Evolutionary conservation across 176 grass and related monocot species (phyloP).

Genomic region (Paspalum notatum): DNA sequence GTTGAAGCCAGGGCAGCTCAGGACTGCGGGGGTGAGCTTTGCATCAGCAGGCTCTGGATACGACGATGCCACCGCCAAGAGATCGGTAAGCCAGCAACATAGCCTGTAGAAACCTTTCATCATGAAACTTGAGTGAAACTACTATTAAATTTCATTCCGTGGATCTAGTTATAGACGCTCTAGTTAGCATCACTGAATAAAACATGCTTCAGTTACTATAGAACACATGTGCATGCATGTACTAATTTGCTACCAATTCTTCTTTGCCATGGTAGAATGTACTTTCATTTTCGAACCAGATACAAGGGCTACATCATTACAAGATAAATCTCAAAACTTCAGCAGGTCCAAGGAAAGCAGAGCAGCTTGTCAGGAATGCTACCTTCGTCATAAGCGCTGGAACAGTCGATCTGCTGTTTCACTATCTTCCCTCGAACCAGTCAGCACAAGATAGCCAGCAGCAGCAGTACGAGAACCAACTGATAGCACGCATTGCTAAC

Average conservation of each 20-base stretch:
- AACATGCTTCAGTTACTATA: no score
- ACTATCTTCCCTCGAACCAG: slow-evolving; percentile 41
- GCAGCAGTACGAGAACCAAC: slow-evolving; percentile 45
- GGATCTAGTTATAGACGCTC: no score
- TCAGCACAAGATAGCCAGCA: slow-evolving; percentile 32
- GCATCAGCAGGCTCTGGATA: slow-evolving; percentile 72
- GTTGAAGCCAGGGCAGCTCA: slow-evolving; percentile 48
- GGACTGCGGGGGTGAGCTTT: slow-evolving; percentile 53
- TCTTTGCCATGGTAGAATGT: slow-evolving; percentile 44
- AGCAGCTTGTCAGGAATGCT: slow-evolving; percentile 48
- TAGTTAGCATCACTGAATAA: no score
- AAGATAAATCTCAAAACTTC: slow-evolving; percentile 46
- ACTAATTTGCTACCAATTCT: slow-evolving; percentile 1
- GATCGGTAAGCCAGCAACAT: slow-evolving; percentile 35
- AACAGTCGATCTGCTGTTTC: slow-evolving; percentile 55
- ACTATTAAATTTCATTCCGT: no score
- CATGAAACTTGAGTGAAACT: no score
- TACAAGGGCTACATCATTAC: slow-evolving; percentile 58
- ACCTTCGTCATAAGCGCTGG: slow-evolving; percentile 64
- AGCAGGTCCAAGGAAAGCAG: slow-evolving; percentile 49
- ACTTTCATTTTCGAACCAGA: slow-evolving; percentile 58
- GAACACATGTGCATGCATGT: background rate
- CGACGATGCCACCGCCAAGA: slow-evolving; percentile 57
- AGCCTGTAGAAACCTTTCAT: no score
- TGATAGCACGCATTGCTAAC: slow-evolving; percentile 50